Conservation (phyloP, 352 stramenopile genomes). For the Globisporangium iwayamae region DNA sequence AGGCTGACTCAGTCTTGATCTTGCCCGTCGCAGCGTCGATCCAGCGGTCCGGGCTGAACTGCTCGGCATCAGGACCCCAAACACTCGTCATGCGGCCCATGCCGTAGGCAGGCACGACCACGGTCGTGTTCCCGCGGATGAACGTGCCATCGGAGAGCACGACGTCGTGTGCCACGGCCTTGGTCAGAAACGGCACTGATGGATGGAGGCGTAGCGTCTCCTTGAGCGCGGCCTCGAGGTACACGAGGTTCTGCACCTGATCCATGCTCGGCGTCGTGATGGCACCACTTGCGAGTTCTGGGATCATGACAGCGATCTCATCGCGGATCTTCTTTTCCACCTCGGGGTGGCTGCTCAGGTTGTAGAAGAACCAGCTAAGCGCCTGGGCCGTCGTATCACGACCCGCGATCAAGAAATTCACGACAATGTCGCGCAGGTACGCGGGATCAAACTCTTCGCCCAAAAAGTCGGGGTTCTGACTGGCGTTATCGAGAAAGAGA, state of each 20-base stretch:
- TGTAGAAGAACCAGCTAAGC: no score
- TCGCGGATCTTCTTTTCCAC: conserved; percentile 38
- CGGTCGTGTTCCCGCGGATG: conserved; percentile 27
- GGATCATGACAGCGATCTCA: conserved; percentile 36
- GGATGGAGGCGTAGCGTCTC: conserved; percentile 60
- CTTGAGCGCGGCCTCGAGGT: conserved; percentile 24
- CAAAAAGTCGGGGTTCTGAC: no score
- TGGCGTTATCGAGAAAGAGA: conserved; percentile 23
- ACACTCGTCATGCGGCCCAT: conserved; percentile 54
- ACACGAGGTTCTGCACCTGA: conserved; percentile 15
- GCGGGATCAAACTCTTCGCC: conserved; percentile 21
- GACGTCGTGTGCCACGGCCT: conserved; percentile 34
- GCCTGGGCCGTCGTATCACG: no score
- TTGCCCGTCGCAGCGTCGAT: conserved; percentile 39
- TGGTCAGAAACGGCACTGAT: conserved; percentile 39
- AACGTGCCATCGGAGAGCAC: conserved; percentile 64
- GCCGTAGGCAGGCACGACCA: conserved; percentile 43
- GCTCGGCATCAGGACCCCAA: conserved; percentile 51
- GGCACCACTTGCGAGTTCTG: conserved; percentile 12
- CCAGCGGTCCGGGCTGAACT: conserved; percentile 70
- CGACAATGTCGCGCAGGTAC: conserved; percentile 10
- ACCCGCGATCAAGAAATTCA: no score
- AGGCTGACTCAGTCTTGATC: conserved; percentile 35
- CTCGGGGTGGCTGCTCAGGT: conserved; percentile 46
- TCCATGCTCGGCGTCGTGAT: conserved; percentile 13